Evolutionary conservation across 495 filamentous ascomycete genomes (phyloP).

Genomic region (Tuber magnatum): DNA sequence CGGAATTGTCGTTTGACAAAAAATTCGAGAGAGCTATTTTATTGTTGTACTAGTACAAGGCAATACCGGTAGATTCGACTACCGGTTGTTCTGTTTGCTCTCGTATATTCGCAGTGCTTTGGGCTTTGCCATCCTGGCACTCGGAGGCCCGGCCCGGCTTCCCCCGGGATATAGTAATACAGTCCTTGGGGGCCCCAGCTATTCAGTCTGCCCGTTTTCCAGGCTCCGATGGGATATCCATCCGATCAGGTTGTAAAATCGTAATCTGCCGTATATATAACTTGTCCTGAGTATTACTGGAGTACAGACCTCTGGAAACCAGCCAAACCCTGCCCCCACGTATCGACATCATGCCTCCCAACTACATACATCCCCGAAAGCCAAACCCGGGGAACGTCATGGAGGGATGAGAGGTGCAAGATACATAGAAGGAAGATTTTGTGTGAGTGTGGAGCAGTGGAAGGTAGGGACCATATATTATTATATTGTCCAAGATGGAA

Average conservation of each 20-base stretch:
- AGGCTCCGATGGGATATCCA: neutral
- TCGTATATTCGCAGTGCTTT: neutral
- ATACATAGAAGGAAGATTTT: no score
- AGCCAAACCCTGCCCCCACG: neutral
- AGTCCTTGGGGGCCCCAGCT: neutral
- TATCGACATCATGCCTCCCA: neutral
- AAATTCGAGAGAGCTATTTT: neutral
- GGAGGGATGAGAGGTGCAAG: no score
- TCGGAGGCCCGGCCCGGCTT: neutral
- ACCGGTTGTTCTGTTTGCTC: neutral
- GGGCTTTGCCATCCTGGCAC: neutral
- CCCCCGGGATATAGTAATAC: neutral
- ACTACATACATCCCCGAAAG: neutral
- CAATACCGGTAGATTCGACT: neutral
- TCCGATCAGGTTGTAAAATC: neutral
- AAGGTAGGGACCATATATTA: no score
- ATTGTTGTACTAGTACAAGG: neutral
- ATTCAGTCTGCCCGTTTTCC: neutral
- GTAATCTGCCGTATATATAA: neutral
- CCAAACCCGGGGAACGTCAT: neutral
- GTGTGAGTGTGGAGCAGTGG: no score
- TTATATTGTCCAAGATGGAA: no score
- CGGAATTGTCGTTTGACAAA: neutral
- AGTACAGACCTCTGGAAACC: neutral
- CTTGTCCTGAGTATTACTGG: neutral